These are phyloP conservation scores for Somion occarium DNA, from an alignment of 1,284 basidiomycete genomes.

Conservation along the genomic window DNA sequence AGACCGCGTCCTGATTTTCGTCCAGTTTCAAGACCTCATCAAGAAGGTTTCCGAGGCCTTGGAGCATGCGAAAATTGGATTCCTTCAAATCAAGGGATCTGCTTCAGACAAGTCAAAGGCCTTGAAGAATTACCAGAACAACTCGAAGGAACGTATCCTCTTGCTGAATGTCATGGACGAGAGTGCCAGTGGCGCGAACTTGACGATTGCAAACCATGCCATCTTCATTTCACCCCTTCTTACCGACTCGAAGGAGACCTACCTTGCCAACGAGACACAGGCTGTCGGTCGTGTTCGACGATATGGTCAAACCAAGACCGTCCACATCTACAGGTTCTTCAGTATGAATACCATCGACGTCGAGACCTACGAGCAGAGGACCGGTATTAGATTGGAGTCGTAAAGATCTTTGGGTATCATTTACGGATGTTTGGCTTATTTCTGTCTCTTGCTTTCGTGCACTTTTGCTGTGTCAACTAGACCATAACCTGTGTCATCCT, in stretches of 20 bases:
- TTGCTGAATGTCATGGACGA: slow-evolving; percentile 92
- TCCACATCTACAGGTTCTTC: slow-evolving; percentile 78
- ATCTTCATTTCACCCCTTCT: slow-evolving; percentile 92
- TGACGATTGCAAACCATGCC: slow-evolving; percentile 92
- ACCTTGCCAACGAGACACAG: slow-evolving; percentile 85
- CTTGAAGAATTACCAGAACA: slow-evolving; percentile 80
- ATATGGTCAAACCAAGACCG: slow-evolving; percentile 80
- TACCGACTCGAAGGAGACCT: slow-evolving; percentile 73
- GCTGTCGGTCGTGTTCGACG: slow-evolving; percentile 86
- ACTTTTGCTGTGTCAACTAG: no score
- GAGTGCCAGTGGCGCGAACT: slow-evolving; percentile 88
- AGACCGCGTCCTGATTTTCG: slow-evolving; percentile 87
- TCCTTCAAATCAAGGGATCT: slow-evolving; percentile 79
- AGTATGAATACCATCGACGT: slow-evolving; percentile 84
- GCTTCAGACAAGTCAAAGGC: slow-evolving; percentile 76
- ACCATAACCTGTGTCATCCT: no score
- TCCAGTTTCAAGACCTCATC: slow-evolving; percentile 92
- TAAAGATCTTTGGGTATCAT: slow-evolving; percentile 1
- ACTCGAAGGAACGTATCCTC: slow-evolving; percentile 73
- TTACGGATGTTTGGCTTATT: neutral
- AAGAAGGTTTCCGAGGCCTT: slow-evolving; percentile 87
- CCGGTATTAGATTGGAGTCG: slow-evolving; percentile 16
- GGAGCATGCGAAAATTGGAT: slow-evolving; percentile 64
- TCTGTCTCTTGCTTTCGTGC: neutral
- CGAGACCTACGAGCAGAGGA: slow-evolving; percentile 62